A percentile compares a stretch with the other conserved stretches of the same genome.
Conservation (phyloP, 305 asterid genomes). For the Plantago lanceolata region DNA sequence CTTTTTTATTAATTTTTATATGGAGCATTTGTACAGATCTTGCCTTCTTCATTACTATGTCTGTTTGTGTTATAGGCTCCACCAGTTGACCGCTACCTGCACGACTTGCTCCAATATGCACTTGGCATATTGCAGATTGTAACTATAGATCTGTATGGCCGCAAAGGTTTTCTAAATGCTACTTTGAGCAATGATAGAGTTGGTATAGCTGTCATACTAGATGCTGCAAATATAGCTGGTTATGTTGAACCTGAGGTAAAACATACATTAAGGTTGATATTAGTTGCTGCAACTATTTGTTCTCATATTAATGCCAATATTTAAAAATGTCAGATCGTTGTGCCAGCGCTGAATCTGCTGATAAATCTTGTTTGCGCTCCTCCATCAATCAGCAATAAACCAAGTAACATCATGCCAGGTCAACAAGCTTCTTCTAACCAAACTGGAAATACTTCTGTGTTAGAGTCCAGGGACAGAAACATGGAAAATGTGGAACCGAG, state of each 20-base stretch:
- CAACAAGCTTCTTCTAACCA: slow-evolving; percentile 58
- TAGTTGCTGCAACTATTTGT: slow-evolving; percentile 8
- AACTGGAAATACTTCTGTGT: slow-evolving; percentile 45
- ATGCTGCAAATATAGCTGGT: slow-evolving; percentile 91
- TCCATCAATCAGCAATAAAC: slow-evolving; percentile 94
- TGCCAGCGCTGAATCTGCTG: slow-evolving; percentile 79
- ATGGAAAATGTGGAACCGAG: slow-evolving; percentile 54
- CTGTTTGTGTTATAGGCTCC: slow-evolving; percentile 66
- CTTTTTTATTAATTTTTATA: no score
- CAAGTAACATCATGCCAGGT: slow-evolving; percentile 61
- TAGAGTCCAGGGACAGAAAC: slow-evolving; percentile 61
- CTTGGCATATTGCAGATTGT: slow-evolving; percentile 87
- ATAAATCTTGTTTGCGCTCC: slow-evolving; percentile 98
- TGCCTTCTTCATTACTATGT: slow-evolving; percentile 18
- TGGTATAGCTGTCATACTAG: slow-evolving; percentile 93
- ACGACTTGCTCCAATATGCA: slow-evolving; percentile 90
- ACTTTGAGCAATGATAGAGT: slow-evolving; percentile 88
- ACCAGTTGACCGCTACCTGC: slow-evolving; percentile 96
- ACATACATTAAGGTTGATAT: slow-evolving; percentile 14
- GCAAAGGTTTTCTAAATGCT: slow-evolving; percentile 74
- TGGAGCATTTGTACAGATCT: neutral
- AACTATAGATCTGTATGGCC: slow-evolving; percentile 81
- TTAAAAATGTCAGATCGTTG: slow-evolving; percentile 64
- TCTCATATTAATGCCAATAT: slow-evolving; percentile 10
- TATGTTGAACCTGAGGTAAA: slow-evolving; percentile 93